A percentile compares a stretch with the other conserved stretches of the same genome.
Conservation (phyloP, 192 early-diverging fungal species). For the Ambispora gerdemannii region DNA sequence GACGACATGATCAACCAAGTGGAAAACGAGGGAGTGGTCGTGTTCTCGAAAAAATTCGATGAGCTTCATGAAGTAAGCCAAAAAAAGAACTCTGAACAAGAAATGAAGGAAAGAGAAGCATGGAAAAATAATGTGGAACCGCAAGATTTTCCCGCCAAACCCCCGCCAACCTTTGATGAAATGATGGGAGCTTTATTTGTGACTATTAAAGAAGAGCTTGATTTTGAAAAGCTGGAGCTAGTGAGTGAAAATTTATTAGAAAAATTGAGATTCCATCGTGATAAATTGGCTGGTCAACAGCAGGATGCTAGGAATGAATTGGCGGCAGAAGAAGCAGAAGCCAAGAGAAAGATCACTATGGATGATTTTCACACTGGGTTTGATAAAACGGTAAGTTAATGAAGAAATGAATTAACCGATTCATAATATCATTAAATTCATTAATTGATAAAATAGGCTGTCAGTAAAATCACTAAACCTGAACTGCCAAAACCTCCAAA, state of each 20-base stretch:
- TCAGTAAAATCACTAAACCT: slow-evolving; percentile 43
- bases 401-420: no score
- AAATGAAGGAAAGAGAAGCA: neutral
- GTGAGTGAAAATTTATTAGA: slow-evolving; percentile 32
- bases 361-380: slow-evolving; percentile 67
- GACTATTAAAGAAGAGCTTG: slow-evolving; percentile 45
- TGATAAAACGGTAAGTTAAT: slow-evolving; percentile 56
- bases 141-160: neutral
- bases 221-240: slow-evolving; percentile 41
- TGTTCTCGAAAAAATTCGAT: slow-evolving; percentile 24
- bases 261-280: slow-evolving; percentile 42
- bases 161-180: slow-evolving; percentile 22
- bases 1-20: slow-evolving; percentile 27
- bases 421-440: no score
- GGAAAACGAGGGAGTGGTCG: slow-evolving; percentile 23
- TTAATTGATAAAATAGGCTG: no score
- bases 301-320: slow-evolving; percentile 48
- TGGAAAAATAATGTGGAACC: neutral
- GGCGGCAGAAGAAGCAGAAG: slow-evolving; percentile 56
- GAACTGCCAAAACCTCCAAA: slow-evolving; percentile 41
- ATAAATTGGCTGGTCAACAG: slow-evolving; percentile 39
- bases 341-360: slow-evolving; percentile 64
- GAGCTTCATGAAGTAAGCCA: slow-evolving; percentile 13
- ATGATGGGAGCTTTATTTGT: slow-evolving; percentile 27
- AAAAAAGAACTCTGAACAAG: slow-evolving; percentile 7